Evolutionary conservation across 352 stramenopile species (phyloP).

Genomic region (Thalassiosira livingstoniorum): DNA sequence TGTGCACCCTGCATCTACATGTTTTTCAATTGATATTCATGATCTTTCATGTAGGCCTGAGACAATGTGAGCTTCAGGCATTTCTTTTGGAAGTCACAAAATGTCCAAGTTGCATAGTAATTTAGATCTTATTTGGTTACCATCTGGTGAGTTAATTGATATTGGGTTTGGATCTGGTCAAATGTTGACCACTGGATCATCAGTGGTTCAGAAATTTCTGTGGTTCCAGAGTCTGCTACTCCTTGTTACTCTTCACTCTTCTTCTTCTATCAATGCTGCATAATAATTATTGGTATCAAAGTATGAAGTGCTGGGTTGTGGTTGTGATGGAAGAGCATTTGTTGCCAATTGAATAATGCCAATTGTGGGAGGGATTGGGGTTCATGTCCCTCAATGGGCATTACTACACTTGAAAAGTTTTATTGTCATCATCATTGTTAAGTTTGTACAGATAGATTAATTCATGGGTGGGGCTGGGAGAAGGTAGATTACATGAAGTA

Average conservation of each 20-base stretch:
- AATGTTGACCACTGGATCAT: slow-evolving; percentile 17
- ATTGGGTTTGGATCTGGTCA: slow-evolving; percentile 7
- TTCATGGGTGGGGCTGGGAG: not conserved
- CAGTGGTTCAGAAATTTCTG: slow-evolving; percentile 25
- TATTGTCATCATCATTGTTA: not conserved
- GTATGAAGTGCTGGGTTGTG: not conserved
- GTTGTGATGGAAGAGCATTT: not conserved
- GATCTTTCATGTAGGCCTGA: slow-evolving; percentile 14
- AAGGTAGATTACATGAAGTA: not conserved
- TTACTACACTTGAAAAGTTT: not conserved
- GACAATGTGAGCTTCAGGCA: slow-evolving; percentile 37
- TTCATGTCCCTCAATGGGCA: not conserved
- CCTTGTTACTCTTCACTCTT: too few relatives aligned
- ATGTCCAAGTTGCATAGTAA: slow-evolving; percentile 39
- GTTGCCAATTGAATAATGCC: not conserved
- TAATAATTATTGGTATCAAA: not conserved
- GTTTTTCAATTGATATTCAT: too few relatives aligned
- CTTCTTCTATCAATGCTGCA: too few relatives aligned
- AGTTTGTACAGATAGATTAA: not conserved
- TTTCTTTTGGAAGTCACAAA: slow-evolving; percentile 14
- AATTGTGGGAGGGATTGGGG: not conserved
- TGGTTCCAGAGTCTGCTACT: too few relatives aligned
- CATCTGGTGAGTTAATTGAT: slow-evolving; percentile 24
- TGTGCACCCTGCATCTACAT: slow-evolving; percentile 41
- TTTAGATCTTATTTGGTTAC: slow-evolving; percentile 11